Evolutionary conservation across 257 asterid species (phyloP).

Genomic region (Salvia rosmarinus): DNA sequence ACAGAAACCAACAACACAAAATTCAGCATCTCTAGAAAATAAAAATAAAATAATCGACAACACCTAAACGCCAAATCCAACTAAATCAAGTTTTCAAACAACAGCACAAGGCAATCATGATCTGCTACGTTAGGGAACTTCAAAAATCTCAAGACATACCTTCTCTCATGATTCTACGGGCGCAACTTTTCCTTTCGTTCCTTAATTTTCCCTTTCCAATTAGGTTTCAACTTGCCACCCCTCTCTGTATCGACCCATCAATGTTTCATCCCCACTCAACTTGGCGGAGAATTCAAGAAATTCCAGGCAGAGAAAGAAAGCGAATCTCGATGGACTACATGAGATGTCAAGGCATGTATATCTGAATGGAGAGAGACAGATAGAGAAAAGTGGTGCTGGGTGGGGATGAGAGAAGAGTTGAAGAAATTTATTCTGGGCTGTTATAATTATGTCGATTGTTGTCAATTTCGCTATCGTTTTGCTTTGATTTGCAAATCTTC

Average conservation of each 20-base stretch:
- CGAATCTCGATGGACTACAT: conserved; percentile 33
- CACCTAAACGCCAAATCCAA: conserved; percentile 11
- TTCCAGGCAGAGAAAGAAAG: conserved; percentile 34
- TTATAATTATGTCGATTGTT: conserved; percentile 8
- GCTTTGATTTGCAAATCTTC: conserved; percentile 34
- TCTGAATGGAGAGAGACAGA: conserved; percentile 26
- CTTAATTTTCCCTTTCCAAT: neutral
- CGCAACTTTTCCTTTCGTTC: neutral
- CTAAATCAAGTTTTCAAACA: conserved; percentile 24
- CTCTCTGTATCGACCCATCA: conserved; percentile 37
- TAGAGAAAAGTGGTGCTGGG: neutral
- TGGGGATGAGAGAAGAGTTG: neutral
- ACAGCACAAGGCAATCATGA: conserved; percentile 28
- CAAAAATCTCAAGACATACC: conserved; percentile 32
- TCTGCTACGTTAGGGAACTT: neutral
- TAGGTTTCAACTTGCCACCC: conserved; percentile 8
- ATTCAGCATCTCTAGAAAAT: conserved; percentile 27
- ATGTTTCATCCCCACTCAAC: conserved; percentile 30
- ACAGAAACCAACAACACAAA: conserved; percentile 18
- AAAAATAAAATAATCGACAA: neutral
- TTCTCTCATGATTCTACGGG: conserved; percentile 41
- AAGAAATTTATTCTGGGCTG: conserved; percentile 25
- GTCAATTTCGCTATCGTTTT: conserved; percentile 32
- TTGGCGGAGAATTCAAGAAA: conserved; percentile 44
- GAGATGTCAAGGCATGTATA: conserved; percentile 32